Evolutionary conservation across 768 basidiomycete genomes (phyloP), one percentile per base, ranked within the genome.

Genomic region (Tulasnella sp.): DNA sequence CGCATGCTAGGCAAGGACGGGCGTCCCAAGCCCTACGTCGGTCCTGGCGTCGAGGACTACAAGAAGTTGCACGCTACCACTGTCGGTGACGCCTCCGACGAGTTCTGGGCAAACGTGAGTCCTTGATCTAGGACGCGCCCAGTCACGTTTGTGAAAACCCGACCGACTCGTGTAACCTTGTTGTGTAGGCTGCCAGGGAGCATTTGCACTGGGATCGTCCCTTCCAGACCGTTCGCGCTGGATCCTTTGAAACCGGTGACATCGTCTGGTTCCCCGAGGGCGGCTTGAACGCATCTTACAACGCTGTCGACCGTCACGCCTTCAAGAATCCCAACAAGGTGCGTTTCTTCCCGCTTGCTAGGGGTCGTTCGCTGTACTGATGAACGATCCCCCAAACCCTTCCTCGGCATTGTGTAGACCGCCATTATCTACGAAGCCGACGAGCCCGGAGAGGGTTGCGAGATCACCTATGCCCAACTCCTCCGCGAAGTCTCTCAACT

Each of bases 391-490:
- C 27, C 19, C 19, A 3, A 21, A n/a, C 34, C 27, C 17, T 5
- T 27, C 15, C 27, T 42, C 17, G 19, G 43, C 53, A 51, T 8
- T 10, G 38, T 24, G 10, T 65, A 92, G 88, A 83, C 85, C 26
- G 95, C 95, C 27, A 96, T 98, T 73, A 93, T 98, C 72, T 99
- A 94, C 75, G 95, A 99, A 72, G 94, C 93, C 1, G 95, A 99
- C 67, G 95, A 99, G 70, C 87, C 93, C 0, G 83, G 79, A 58
- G 78, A 89, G 49, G 87, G 90, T 51, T 70, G 80, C 61, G 77
- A 85, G 49, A 77, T 98, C 70, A 76, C 84, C 23, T 99, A 88
- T 70, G 78, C 80, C 17, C 81, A 96, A 70, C 86, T 99, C 58
- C 80, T 97, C 45, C 85, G 82, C 61, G 91, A 97, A 70, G 94